Conservation (phyloP, 148 eudicot genomes). For the Spergularia marina region DNA sequence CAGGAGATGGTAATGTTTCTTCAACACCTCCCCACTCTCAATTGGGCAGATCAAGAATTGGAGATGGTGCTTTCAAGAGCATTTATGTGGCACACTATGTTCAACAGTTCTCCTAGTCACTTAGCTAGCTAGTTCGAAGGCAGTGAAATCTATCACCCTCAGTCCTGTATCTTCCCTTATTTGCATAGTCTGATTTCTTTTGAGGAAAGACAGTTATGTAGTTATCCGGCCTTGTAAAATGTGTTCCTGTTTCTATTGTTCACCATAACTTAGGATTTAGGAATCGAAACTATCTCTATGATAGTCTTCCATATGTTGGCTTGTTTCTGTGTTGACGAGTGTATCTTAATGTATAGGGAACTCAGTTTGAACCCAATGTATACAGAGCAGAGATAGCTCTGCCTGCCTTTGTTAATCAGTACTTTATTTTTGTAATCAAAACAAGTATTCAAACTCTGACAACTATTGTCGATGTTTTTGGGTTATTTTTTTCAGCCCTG, state of each 20-base stretch:
- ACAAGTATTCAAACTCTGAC: no score
- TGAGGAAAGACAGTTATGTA: conserved; percentile 5
- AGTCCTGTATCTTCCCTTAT: conserved; percentile 20
- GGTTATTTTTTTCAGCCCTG: no score
- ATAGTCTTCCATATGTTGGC: conserved; percentile 9
- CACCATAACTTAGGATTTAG: neutral
- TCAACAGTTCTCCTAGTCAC: conserved; percentile 88
- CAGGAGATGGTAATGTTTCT: conserved; percentile 99
- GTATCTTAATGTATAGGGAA: conserved; percentile 7
- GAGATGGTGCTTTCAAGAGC: conserved; percentile 97
- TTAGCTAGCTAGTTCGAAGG: conserved; percentile 49
- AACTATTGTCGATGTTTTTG: no score
- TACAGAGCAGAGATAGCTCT: neutral
- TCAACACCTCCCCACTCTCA: conserved; percentile 86
- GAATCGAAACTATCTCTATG: neutral
- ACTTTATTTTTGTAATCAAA: neutral
- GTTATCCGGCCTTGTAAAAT: conserved; percentile 20
- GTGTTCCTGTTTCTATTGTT: conserved; percentile 5
- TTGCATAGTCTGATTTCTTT: conserved; percentile 1
- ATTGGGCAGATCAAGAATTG: conserved; percentile 75
- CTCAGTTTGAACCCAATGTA: neutral
- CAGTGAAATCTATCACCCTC: neutral
- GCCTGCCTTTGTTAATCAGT: neutral
- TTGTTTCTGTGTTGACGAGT: conserved; percentile 4
- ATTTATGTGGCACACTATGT: conserved; percentile 96